These are phyloP conservation scores for Exophiala calicioides DNA, from an alignment of 2,329 filamentous ascomycete genomes.

Conservation along the genomic window DNA sequence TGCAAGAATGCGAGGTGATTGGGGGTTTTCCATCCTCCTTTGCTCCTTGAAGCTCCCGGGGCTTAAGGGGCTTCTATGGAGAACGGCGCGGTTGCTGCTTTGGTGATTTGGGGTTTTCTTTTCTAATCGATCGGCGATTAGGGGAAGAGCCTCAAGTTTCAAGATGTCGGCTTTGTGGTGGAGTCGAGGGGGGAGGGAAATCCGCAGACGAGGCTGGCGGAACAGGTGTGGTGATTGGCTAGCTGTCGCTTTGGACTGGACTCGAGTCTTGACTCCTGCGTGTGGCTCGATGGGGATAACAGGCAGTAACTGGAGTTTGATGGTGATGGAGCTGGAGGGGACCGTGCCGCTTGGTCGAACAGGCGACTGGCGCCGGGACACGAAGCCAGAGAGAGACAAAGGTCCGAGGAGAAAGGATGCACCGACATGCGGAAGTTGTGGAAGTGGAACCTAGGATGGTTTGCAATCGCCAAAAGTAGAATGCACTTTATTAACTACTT, in stretches of 20 bases:
- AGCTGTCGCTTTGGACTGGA: no score
- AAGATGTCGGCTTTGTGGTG: not conserved
- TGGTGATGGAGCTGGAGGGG: not conserved
- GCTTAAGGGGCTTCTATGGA: not conserved
- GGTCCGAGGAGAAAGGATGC: conserved; percentile 6
- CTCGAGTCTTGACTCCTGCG: not conserved
- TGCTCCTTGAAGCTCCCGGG: not conserved
- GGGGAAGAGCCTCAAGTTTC: not conserved
- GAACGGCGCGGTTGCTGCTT: not conserved
- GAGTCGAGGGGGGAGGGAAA: no score
- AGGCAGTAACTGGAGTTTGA: not conserved
- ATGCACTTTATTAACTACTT: no score
- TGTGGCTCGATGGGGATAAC: no score
- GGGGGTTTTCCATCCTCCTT: not conserved
- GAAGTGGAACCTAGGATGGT: no score
- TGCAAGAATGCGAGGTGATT: not conserved
- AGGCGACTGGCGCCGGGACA: conserved; percentile 17
- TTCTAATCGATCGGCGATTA: not conserved
- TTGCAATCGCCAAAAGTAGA: no score
- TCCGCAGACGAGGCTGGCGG: not conserved
- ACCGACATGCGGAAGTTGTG: no score
- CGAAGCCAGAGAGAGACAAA: conserved; percentile 18
- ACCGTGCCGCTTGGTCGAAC: not conserved
- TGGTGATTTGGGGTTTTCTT: not conserved
- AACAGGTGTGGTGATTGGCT: no score